Conservation (phyloP, 768 basidiomycete genomes). For the Scleroderma citrinum region DNA sequence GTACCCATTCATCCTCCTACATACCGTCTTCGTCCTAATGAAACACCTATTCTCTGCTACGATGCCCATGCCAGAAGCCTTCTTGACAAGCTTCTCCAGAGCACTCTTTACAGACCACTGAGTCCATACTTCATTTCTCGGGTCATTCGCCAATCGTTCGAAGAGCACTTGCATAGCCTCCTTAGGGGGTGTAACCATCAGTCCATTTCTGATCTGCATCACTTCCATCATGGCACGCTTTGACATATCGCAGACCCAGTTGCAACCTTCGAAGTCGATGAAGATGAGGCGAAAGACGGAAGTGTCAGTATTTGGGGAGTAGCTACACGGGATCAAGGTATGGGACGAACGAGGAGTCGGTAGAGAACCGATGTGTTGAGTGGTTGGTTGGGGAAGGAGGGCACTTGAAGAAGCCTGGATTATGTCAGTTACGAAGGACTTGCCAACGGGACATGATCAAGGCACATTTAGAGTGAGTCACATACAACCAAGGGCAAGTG, state of each 20-base stretch:
- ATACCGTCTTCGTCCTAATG: slow-evolving; percentile 47
- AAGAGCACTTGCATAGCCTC: slow-evolving; percentile 44
- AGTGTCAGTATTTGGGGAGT: slow-evolving; percentile 59
- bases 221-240: neutral
- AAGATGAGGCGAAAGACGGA: slow-evolving; percentile 61
- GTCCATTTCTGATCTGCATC: neutral
- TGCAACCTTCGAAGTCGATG: slow-evolving; percentile 72
- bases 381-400: too few relatives aligned
- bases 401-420: too few relatives aligned
- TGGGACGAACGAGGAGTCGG: slow-evolving; percentile 31
- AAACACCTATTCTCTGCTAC: slow-evolving; percentile 91
- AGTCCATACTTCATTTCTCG: slow-evolving; percentile 75
- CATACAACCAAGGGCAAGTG: too few relatives aligned
- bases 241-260: slow-evolving; percentile 63
- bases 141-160: slow-evolving; percentile 55
- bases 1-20: slow-evolving; percentile 7
- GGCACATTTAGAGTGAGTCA: too few relatives aligned
- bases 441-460: too few relatives aligned
- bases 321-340: slow-evolving; percentile 42
- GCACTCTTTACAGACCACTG: slow-evolving; percentile 64
- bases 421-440: too few relatives aligned
- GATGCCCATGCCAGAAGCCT: slow-evolving; percentile 65
- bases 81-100: slow-evolving; percentile 55
- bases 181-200: slow-evolving; percentile 37
- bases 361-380: too few relatives aligned